Evolutionary conservation across 2,329 filamentous ascomycete genomes (phyloP), one percentile per base, ranked within the genome.

Genomic region (Dactylonectria estremocensis): DNA sequence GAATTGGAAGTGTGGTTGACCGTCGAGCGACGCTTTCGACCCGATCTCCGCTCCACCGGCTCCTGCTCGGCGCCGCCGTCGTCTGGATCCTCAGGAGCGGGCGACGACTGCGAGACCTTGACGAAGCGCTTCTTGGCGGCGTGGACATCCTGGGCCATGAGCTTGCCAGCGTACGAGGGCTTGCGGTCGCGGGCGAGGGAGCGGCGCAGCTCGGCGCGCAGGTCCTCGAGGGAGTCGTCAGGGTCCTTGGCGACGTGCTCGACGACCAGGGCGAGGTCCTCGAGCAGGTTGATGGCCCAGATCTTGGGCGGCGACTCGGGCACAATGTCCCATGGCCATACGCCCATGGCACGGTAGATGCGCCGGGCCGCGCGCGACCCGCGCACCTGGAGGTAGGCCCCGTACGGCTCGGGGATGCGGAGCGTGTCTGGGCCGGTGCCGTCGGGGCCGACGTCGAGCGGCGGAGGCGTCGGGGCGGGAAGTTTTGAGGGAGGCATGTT

Each of bases 311-410:
- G 74, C 33, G 74, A 70, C 62, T 76, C 74, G 20, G 74, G 74
- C 46, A 76, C 74, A 28, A 76, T 76, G 31, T 76, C 74, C 74
- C 74, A 76, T 43, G 74, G 74, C 74, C 74, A 76, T 37, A 76
- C 74, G 49, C 73, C 72, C 70, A 76, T 72, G 31, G 73, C 74
- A 48, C 72, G 71, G 57, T 73, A 75, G 45, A 76, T 76, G 45
- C 74, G 65, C 45, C 74, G 68, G 43, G 74, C 74, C 14, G 74
- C 74, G 16, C 74, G 72, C n/a, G 74, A 73, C 50, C 74, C 74
- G 54, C 74, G 73, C 16, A 72, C 69, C 50, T 75, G 74, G 6
- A 76, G 68, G 53, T 71, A 71, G 45, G 64, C 58, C 2, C 73
- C 74, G 58, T 76, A 73, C 3, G 74, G 74, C 46, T 76, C 74